A percentile compares a stretch with the other conserved stretches of the same genome.
These are phyloP conservation scores for Cryptococcus sp. DNA, from an alignment of 1,284 basidiomycete genomes.

Conservation along the genomic window DNA sequence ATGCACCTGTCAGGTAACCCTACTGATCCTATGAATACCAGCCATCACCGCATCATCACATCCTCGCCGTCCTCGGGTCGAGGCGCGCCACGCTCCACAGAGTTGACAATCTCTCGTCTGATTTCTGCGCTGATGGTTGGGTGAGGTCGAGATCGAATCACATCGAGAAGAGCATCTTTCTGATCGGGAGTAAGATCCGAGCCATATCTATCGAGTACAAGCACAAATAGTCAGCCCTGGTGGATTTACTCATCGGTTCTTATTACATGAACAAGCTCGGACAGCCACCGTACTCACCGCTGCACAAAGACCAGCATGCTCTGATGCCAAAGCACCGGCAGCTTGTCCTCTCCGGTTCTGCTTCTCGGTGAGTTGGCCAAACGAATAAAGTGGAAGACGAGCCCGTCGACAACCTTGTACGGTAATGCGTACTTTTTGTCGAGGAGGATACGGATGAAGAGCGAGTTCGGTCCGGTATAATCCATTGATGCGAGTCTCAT, in stretches of 20 bases:
- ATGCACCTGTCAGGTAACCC: no score
- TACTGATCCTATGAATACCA: not conserved
- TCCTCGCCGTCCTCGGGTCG: constrained; percentile 49
- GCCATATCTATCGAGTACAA: constrained; percentile 68
- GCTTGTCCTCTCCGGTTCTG: constrained; percentile 60
- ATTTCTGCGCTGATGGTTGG: constrained; percentile 88
- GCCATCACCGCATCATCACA: constrained; percentile 39
- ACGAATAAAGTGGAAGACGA: constrained; percentile 97
- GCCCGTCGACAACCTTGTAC: constrained; percentile 95
- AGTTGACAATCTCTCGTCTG: constrained; percentile 69
- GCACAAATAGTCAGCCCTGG: not conserved
- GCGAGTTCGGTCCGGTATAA: constrained; percentile 90
- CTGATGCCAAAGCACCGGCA: constrained; percentile 98
- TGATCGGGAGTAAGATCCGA: constrained; percentile 97
- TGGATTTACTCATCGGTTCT: not conserved
- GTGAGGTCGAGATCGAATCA: constrained; percentile 83
- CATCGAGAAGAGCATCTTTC: constrained; percentile 94
- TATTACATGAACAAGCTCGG: constrained; percentile 2
- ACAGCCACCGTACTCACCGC: constrained; percentile 59
- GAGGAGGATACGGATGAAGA: constrained; percentile 94
- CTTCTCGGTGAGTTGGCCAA: constrained; percentile 86
- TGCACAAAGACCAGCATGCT: constrained; percentile 92
- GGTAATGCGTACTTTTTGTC: constrained; percentile 99
- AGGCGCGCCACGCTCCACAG: constrained; percentile 56
- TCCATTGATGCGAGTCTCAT: constrained; percentile 95